These are phyloP conservation scores for Termitomyces heimii DNA, from an alignment of 768 basidiomycete species.

Conservation along the genomic window DNA sequence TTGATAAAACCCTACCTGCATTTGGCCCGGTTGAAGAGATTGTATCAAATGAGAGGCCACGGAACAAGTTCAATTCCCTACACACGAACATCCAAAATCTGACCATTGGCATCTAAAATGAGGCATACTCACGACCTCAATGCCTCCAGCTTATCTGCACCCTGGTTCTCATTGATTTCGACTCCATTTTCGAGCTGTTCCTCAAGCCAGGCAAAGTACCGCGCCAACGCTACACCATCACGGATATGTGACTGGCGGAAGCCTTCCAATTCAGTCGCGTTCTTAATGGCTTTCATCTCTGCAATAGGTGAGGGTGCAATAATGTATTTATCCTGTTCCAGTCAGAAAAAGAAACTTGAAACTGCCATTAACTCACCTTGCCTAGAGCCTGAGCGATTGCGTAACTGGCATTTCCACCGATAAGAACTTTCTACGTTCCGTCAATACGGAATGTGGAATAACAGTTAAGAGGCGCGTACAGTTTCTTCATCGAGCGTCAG, in stretches of 20 bases:
- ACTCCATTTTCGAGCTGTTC: conserved; percentile 62
- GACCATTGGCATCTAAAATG: background rate
- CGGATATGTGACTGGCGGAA: conserved; percentile 86
- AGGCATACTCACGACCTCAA: conserved; percentile 64
- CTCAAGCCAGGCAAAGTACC: conserved; percentile 96
- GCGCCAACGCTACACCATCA: conserved; percentile 81
- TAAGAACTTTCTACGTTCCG: conserved; percentile 55
- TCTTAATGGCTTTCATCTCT: conserved; percentile 79
- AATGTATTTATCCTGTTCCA: conserved; percentile 48
- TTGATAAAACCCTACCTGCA: conserved; percentile 51
- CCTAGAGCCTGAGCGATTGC: conserved; percentile 81
- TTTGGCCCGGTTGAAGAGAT: conserved; percentile 94
- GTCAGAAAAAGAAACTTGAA: background rate
- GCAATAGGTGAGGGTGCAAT: conserved; percentile 69
- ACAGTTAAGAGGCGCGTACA: conserved; percentile 19
- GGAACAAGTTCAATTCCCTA: conserved; percentile 76
- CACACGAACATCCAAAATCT: background rate
- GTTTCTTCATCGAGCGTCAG: conserved; percentile 26
- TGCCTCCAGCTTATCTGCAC: conserved; percentile 69
- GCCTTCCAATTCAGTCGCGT: conserved; percentile 76
- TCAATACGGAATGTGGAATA: background rate
- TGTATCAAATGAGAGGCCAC: conserved; percentile 85
- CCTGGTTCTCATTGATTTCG: conserved; percentile 72
- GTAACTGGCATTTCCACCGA: conserved; percentile 74
- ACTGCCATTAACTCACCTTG: conserved; percentile 31